phyloP scores from a whole-genome alignment of 2,329 filamentous ascomycete genomes.

The Metarhizium sp. region DNA sequence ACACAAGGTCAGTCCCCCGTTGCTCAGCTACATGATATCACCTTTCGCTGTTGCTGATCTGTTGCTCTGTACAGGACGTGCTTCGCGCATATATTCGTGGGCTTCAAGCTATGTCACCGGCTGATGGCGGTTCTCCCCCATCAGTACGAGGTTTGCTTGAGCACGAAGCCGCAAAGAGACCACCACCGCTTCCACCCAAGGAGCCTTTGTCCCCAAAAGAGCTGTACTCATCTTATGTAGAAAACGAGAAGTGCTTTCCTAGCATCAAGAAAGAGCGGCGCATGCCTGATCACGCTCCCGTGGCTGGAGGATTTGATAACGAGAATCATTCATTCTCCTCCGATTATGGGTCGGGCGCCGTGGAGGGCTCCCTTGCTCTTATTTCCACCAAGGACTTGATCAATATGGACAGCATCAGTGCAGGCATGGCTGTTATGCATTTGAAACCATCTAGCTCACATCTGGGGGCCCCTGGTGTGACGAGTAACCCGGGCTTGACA shows the following conservation, averaged over 20 bases:
- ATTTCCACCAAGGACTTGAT: constrained; percentile 48
- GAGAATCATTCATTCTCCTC: constrained; percentile 28
- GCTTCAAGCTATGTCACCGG: constrained; percentile 40
- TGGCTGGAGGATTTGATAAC: constrained; percentile 15
- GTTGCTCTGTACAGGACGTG: constrained; percentile 34
- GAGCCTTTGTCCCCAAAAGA: constrained; percentile 24
- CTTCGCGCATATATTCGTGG: constrained; percentile 52
- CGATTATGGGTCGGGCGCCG: constrained; percentile 23
- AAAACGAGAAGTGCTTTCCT: constrained; percentile 32
- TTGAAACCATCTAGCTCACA: constrained; percentile 24
- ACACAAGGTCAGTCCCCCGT: constrained; percentile 41
- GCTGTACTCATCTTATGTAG: constrained; percentile 19
- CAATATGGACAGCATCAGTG: constrained; percentile 32
- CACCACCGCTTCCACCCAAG: constrained; percentile 8
- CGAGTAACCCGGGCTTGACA: constrained; percentile 21
- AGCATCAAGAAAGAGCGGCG: constrained; percentile 28
- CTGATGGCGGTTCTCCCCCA: constrained; percentile 33
- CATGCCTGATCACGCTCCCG: constrained; percentile 22
- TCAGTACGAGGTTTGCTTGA: constrained; percentile 46
- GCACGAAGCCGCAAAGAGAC: constrained; percentile 23
- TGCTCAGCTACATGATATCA: neutral
- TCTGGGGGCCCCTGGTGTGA: constrained; percentile 27
- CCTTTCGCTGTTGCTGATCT: neutral
- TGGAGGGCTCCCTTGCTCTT: constrained; percentile 30
- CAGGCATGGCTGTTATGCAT: constrained; percentile 31